These are phyloP conservation scores for Triangularia verruculosa DNA, from an alignment of 2,329 filamentous ascomycete species.

Conservation along the genomic window DNA sequence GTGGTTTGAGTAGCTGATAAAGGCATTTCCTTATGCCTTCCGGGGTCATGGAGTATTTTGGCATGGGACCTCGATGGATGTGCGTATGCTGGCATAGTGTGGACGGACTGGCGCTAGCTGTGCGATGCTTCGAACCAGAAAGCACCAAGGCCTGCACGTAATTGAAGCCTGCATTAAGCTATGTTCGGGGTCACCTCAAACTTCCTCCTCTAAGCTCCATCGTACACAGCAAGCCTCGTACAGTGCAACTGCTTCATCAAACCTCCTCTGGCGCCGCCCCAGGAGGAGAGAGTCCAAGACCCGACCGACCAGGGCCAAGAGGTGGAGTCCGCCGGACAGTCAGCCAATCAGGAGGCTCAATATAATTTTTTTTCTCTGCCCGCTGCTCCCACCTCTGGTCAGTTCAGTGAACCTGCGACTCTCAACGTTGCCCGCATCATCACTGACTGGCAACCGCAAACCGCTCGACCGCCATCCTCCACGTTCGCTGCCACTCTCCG, in stretches of 20 bases:
- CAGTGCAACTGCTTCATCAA: neutral
- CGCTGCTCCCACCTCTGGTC: slow-evolving; percentile 4
- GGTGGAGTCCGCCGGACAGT: neutral
- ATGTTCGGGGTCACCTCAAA: neutral
- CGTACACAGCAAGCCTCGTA: neutral
- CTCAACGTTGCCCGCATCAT: slow-evolving; percentile 17
- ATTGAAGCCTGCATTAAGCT: neutral
- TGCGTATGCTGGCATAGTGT: too few species aligned
- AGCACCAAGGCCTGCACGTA: neutral
- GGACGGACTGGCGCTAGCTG: neutral
- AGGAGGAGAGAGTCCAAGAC: neutral
- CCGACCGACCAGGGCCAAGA: neutral
- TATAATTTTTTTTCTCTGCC: neutral
- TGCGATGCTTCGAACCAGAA: neutral
- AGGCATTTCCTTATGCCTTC: too few species aligned
- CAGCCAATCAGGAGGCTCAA: neutral
- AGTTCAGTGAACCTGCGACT: slow-evolving; percentile 16
- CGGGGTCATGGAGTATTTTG: too few species aligned
- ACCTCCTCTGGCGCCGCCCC: neutral
- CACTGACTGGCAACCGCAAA: slow-evolving; percentile 18
- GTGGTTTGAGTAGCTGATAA: too few species aligned
- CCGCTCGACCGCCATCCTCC: slow-evolving; percentile 10
- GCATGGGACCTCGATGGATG: too few species aligned
- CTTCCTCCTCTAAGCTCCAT: neutral
- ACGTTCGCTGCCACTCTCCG: slow-evolving; percentile 10